phyloP scores from a whole-genome alignment of 805 yeast genomes.

The Kodamaea kakaduensis region DNA sequence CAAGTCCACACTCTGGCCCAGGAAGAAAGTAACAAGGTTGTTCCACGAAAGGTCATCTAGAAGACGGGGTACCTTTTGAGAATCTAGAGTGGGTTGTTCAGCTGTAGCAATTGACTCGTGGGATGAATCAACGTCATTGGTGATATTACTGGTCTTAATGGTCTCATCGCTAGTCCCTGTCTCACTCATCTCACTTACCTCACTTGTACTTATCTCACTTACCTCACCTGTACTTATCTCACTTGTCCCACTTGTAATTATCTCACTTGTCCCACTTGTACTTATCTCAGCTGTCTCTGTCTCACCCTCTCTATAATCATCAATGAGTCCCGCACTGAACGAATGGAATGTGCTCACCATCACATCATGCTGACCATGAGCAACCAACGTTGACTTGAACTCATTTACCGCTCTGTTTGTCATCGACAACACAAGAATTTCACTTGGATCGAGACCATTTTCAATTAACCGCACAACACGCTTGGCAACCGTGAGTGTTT shows the following conservation, averaged over 20 bases:
- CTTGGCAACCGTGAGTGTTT: slow-evolving; percentile 55
- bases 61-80: slow-evolving; percentile 21
- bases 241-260: no score
- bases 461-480: slow-evolving; percentile 46
- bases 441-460: slow-evolving; percentile 42
- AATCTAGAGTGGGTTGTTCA: neutral
- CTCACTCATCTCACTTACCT: no score
- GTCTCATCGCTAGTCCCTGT: neutral
- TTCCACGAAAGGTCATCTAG: slow-evolving; percentile 57
- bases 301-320: slow-evolving; percentile 25
- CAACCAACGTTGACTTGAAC: slow-evolving; percentile 36
- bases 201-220: no score
- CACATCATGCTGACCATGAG: slow-evolving; percentile 30
- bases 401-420: slow-evolving; percentile 66
- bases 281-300: no score
- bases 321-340: slow-evolving; percentile 49
- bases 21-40: slow-evolving; percentile 28
- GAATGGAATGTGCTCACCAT: slow-evolving; percentile 61
- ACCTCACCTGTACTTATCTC: no score
- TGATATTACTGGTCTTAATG: no score
- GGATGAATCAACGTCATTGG: no score
- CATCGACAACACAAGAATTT: slow-evolving; percentile 60
- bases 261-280: no score
- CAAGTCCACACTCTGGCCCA: slow-evolving; percentile 32
- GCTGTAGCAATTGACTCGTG: neutral